A percentile compares a stretch with the other conserved stretches of the same genome.
Conservation (phyloP, 257 asterid species). For the Prunella vulgaris region DNA sequence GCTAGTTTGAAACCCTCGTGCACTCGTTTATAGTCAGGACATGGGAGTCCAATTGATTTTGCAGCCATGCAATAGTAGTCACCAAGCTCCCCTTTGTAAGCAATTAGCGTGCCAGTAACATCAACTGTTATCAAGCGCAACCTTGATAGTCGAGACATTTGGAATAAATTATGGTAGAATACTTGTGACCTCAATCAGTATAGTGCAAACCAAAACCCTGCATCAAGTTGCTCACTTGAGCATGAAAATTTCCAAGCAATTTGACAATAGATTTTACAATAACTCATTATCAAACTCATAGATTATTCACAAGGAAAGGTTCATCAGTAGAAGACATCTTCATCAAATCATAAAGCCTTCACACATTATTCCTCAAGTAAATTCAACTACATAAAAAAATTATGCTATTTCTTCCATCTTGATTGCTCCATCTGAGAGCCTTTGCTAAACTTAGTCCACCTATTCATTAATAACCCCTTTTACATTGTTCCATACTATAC, state of each 20-base stretch:
- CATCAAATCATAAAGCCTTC: not conserved
- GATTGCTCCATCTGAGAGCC: not conserved
- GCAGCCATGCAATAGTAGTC: constrained; percentile 99
- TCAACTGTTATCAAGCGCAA: constrained; percentile 81
- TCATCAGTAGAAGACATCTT: not conserved
- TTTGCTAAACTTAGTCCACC: not conserved
- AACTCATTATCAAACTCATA: not conserved
- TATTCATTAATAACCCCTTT: not conserved
- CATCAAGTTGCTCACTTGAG: constrained; percentile 19
- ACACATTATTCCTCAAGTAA: not conserved
- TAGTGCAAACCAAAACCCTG: constrained; percentile 17
- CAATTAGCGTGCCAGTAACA: constrained; percentile 94
- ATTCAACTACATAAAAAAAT: not conserved
- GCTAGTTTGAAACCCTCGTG: constrained; percentile 93
- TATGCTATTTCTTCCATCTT: not conserved
- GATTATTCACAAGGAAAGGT: not conserved
- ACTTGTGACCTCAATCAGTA: constrained; percentile 5
- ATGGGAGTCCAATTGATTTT: constrained; percentile 81
- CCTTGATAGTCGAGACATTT: constrained; percentile 64
- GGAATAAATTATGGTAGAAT: constrained; percentile 15
- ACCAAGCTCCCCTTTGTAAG: constrained; percentile 98
- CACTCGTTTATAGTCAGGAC: constrained; percentile 87
- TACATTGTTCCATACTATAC: not conserved
- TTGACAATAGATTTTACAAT: not conserved
- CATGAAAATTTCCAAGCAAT: constrained; percentile 17